These are phyloP conservation scores for Pinus tabuliformis DNA, from an alignment of 75 land plant genomes.

Conservation along the genomic window DNA sequence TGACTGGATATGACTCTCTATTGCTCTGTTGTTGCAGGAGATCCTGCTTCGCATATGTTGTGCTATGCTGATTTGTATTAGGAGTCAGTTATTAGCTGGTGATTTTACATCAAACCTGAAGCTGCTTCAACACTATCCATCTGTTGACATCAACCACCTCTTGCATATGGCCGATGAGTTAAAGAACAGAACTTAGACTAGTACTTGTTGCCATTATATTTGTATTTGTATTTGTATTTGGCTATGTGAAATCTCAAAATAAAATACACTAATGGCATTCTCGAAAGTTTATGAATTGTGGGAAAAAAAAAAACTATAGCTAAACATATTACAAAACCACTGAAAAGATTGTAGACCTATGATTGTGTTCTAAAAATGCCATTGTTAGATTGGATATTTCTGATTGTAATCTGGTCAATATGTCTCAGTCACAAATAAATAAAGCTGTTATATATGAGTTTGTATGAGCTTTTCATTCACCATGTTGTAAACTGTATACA, in stretches of 20 bases:
- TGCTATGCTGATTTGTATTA: conserved; percentile 80
- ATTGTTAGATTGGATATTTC: no score
- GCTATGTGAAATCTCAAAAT: not conserved
- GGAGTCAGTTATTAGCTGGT: conserved; percentile 83
- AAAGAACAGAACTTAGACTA: conserved; percentile 6
- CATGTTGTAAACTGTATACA: no score
- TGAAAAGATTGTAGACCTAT: no score
- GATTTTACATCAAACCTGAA: conserved; percentile 93
- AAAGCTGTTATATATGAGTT: no score
- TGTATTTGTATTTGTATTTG: conserved; percentile 4
- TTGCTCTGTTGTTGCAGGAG: conserved; percentile 46
- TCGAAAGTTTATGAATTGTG: no score
- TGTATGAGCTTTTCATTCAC: no score
- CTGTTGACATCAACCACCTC: conserved; percentile 77
- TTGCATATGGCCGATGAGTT: conserved; percentile 78
- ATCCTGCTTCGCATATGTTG: conserved; percentile 87
- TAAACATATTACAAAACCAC: no score
- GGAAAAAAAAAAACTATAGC: no score
- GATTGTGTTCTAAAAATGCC: no score
- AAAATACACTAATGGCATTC: not conserved
- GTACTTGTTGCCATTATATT: not conserved
- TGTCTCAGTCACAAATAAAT: no score
- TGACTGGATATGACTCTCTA: not conserved
- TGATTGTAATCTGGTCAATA: no score
- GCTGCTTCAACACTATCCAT: conserved; percentile 83